These are phyloP conservation scores for Phalaenopsis aphrodite DNA, from an alignment of 106 monocot species.

Conservation along the genomic window DNA sequence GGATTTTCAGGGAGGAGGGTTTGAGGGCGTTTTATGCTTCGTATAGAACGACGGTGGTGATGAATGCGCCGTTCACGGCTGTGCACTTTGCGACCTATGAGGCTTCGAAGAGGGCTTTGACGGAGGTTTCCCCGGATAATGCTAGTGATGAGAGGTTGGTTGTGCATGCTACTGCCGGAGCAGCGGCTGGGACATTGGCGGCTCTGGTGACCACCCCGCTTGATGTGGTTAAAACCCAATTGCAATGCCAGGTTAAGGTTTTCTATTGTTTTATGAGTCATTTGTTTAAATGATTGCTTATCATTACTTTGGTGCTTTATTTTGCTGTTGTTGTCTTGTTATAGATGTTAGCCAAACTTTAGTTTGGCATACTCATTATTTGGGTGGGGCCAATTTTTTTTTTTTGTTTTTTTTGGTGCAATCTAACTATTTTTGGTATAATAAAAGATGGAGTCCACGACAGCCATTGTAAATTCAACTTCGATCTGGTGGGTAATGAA, in stretches of 20 bases:
- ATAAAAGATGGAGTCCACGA: too few species aligned
- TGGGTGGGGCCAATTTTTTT: too few species aligned
- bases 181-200: conserved; percentile 77
- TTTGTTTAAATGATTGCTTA: too few species aligned
- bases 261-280: neutral
- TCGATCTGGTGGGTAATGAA: too few species aligned
- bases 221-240: conserved; percentile 91
- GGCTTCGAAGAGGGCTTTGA: conserved; percentile 67
- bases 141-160: conserved; percentile 42
- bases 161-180: conserved; percentile 87
- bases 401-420: too few species aligned
- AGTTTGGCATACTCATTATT: too few species aligned
- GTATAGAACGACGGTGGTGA: conserved; percentile 82
- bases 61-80: conserved; percentile 95
- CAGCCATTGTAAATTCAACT: too few species aligned
- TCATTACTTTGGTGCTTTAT: too few species aligned
- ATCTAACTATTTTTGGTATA: too few species aligned
- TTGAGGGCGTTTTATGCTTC: conserved; percentile 64
- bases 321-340: too few species aligned
- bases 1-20: conserved; percentile 77
- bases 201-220: conserved; percentile 75
- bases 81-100: conserved; percentile 93
- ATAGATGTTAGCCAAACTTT: too few species aligned
- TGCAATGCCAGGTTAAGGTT: conserved; percentile 79
- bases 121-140: conserved; percentile 35